A percentile compares a stretch with the other conserved stretches of the same genome.
These are phyloP conservation scores for Gossypium longicalyx DNA, from an alignment of 345 rosid genomes.

Conservation along the genomic window DNA sequence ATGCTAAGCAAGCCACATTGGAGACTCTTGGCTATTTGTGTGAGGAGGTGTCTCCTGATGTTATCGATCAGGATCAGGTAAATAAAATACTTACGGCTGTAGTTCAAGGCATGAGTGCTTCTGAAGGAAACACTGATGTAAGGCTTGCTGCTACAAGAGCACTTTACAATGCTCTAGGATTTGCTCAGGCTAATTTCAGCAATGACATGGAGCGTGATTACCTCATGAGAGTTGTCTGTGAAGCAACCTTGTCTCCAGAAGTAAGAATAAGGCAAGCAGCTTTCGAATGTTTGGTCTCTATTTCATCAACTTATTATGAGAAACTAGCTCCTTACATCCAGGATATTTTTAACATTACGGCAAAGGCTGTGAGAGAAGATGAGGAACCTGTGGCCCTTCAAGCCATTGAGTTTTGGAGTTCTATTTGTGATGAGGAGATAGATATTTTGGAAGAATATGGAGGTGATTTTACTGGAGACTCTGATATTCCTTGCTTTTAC, in stretches of 20 bases:
- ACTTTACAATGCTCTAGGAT: conserved; percentile 58
- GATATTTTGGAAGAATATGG: conserved; percentile 49
- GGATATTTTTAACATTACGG: conserved; percentile 50
- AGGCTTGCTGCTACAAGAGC: conserved; percentile 64
- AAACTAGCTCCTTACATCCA: conserved; percentile 42
- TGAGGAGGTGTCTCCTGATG: conserved; percentile 75
- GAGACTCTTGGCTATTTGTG: conserved; percentile 79
- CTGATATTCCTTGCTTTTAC: conserved; percentile 39
- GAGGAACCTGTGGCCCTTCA: conserved; percentile 62
- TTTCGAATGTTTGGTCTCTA: conserved; percentile 63
- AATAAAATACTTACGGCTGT: conserved; percentile 69
- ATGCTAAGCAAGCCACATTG: conserved; percentile 66
- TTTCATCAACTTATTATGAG: conserved; percentile 52
- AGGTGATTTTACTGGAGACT: conserved; percentile 34
- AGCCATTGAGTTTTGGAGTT: conserved; percentile 69
- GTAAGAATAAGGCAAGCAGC: conserved; percentile 59
- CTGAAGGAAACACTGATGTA: conserved; percentile 53
- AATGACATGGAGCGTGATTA: conserved; percentile 66
- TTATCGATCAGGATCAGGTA: conserved; percentile 70
- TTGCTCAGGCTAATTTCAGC: conserved; percentile 62
- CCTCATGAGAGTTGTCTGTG: conserved; percentile 69
- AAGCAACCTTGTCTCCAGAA: conserved; percentile 53
- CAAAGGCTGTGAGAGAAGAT: conserved; percentile 59
- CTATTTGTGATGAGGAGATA: conserved; percentile 66
- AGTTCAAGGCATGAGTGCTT: conserved; percentile 61